Evolutionary conservation across 1,139 yeast species (phyloP).

Genomic region (Pichia cactophila): DNA sequence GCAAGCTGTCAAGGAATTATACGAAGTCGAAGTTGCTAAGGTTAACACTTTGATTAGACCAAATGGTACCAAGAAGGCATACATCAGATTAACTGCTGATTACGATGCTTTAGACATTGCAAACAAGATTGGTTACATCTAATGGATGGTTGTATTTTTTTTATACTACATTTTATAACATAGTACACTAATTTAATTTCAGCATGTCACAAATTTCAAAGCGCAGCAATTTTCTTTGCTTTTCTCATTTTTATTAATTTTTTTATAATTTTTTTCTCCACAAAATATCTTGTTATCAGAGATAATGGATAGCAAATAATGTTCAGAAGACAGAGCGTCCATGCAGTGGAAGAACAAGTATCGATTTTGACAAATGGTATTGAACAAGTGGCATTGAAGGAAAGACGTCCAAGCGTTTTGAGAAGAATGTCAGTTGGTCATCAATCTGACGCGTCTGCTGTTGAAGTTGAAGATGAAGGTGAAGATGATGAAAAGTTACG

Average conservation of each 20-base stretch:
- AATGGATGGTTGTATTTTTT: constrained; percentile 20
- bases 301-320: not conserved
- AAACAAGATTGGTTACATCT: constrained; percentile 98
- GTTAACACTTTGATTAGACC: constrained; percentile 97
- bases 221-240: too few relatives aligned
- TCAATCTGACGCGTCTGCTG: constrained; percentile 4
- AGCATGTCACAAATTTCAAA: too few relatives aligned
- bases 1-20: constrained; percentile 96
- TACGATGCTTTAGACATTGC: constrained; percentile 99
- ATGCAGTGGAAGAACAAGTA: not conserved
- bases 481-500: constrained; percentile 23
- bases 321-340: not conserved
- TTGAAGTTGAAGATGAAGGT: constrained; percentile 9
- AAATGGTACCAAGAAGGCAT: constrained; percentile 99
- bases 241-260: too few relatives aligned
- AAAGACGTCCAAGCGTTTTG: constrained; percentile 18
- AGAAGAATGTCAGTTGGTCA: constrained; percentile 21
- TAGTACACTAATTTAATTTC: not conserved
- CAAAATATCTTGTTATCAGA: too few relatives aligned
- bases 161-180: not conserved
- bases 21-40: constrained; percentile 89
- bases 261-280: too few relatives aligned
- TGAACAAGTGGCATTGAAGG: not conserved
- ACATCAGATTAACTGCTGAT: constrained; percentile 98
- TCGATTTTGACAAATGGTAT: not conserved